Percentiles rank a stretch among this genome's conserved stretches.
phyloP scores from a whole-genome alignment of 306 rosid species.

The Pueraria montana region DNA sequence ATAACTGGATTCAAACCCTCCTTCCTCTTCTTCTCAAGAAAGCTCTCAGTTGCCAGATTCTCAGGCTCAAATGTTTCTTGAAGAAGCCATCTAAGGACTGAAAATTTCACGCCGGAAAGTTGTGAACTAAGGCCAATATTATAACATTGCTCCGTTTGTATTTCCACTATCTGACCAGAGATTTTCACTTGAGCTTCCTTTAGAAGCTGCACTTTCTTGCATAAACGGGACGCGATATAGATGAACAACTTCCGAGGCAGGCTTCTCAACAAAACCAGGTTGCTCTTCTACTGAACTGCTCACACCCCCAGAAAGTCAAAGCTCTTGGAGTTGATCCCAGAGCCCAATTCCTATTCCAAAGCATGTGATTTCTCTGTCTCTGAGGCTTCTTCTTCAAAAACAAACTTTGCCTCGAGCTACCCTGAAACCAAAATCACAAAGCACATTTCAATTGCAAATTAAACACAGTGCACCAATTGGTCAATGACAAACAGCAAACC shows the following conservation, averaged over 20 bases:
- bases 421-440: constrained; percentile 46
- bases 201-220: constrained; percentile 78
- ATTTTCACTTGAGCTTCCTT: constrained; percentile 74
- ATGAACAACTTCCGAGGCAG: constrained; percentile 66
- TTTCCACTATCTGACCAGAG: constrained; percentile 71
- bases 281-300: constrained; percentile 58
- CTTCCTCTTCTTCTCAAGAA: constrained; percentile 76
- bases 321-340: constrained; percentile 49
- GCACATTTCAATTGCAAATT: background rate
- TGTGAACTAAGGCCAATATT: constrained; percentile 69
- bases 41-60: constrained; percentile 77
- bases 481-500: too few species aligned
- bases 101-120: constrained; percentile 62
- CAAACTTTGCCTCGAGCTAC: constrained; percentile 56
- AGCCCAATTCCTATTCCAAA: constrained; percentile 53
- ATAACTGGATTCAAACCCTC: constrained; percentile 69
- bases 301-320: constrained; percentile 63
- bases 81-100: constrained; percentile 83
- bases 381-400: constrained; percentile 54
- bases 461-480: background rate
- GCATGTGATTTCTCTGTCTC: constrained; percentile 52
- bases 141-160: constrained; percentile 82
- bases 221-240: constrained; percentile 73
- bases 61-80: constrained; percentile 90
- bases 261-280: constrained; percentile 61